These are phyloP conservation scores for Dryas octopetala DNA, from an alignment of 306 rosid species.

Conservation along the genomic window DNA sequence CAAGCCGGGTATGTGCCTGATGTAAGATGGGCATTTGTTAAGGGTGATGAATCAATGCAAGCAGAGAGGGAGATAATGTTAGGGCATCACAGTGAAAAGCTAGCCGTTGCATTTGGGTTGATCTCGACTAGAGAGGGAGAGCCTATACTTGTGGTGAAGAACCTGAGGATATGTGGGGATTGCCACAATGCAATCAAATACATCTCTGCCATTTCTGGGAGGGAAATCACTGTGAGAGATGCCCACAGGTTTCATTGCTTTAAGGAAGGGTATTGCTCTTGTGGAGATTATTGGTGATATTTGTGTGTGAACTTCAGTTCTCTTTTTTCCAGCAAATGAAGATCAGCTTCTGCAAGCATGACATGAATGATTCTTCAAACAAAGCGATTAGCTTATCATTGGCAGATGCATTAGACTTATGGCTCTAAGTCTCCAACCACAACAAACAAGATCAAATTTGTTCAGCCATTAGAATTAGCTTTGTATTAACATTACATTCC, in stretches of 20 bases:
- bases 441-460: not conserved
- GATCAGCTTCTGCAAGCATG: not conserved
- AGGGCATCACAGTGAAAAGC: constrained; percentile 71
- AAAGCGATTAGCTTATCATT: not conserved
- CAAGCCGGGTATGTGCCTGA: constrained; percentile 67
- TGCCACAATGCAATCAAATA: constrained; percentile 79
- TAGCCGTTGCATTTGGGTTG: constrained; percentile 72
- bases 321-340: not conserved
- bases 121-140: constrained; percentile 59
- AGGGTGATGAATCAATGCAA: constrained; percentile 46
- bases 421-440: not conserved
- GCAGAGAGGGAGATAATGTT: constrained; percentile 69
- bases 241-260: constrained; percentile 80
- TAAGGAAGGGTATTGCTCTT: constrained; percentile 67
- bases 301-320: not conserved
- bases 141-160: constrained; percentile 72
- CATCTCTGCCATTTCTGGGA: constrained; percentile 55
- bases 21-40: constrained; percentile 57
- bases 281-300: constrained; percentile 76
- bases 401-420: not conserved
- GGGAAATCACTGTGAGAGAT: constrained; percentile 83
- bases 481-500: not conserved
- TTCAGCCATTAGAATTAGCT: not conserved
- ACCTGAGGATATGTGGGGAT: constrained; percentile 81
- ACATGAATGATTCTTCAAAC: not conserved